Conservation (phyloP, 371 early-diverging fungal species). For the Mortierella sp. region DNA sequence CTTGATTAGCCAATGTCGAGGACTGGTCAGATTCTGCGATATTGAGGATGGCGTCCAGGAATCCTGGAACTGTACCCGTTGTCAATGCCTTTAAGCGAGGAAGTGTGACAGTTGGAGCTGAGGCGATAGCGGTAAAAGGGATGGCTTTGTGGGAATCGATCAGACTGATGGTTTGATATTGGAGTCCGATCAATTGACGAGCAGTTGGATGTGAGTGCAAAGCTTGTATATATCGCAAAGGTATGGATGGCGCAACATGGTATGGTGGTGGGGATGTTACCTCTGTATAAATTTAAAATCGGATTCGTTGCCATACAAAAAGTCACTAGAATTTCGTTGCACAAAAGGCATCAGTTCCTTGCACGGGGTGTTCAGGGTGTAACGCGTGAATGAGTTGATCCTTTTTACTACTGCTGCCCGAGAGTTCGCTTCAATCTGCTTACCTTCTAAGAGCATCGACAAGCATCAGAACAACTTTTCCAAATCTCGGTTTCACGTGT, state of each 20-base stretch:
- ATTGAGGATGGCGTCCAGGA: slow-evolving; percentile 84
- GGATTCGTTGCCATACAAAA: slow-evolving; percentile 76
- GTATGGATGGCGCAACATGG: no score
- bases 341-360: no score
- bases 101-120: slow-evolving; percentile 95
- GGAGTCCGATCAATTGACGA: not conserved
- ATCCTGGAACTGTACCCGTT: slow-evolving; percentile 82
- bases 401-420: no score
- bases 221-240: not conserved
- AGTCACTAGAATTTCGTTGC: slow-evolving; percentile 68
- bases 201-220: no score
- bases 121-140: slow-evolving; percentile 79
- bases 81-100: slow-evolving; percentile 95
- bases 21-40: slow-evolving; percentile 88
- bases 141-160: slow-evolving; percentile 64
- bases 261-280: slow-evolving; percentile 32
- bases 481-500: slow-evolving; percentile 66
- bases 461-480: slow-evolving; percentile 81
- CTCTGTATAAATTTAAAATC: slow-evolving; percentile 74
- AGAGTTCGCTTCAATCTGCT: not conserved
- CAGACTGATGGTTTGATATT: slow-evolving; percentile 46
- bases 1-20: slow-evolving; percentile 74
- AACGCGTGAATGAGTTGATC: no score
- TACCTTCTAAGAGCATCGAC: slow-evolving; percentile 85
- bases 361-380: no score